Conservation (phyloP, 1,284 basidiomycete genomes). For the Irpex sp. region DNA sequence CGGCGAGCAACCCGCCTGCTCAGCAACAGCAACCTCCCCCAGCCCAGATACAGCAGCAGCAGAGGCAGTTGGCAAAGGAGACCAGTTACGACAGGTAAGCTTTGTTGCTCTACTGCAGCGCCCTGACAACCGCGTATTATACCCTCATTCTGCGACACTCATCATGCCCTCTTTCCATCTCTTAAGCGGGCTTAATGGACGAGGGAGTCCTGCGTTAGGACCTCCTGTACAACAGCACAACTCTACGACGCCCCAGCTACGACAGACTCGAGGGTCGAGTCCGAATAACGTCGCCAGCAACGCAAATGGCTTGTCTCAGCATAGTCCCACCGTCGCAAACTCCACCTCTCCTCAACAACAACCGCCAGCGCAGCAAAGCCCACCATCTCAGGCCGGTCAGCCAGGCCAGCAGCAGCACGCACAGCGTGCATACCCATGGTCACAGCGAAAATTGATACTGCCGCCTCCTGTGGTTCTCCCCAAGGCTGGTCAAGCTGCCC, state of each 20-base stretch:
- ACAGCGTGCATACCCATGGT: constrained; percentile 76
- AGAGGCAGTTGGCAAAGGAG: constrained; percentile 29
- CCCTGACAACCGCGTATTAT: constrained; percentile 10
- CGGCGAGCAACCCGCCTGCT: constrained; percentile 52
- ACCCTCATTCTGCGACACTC: constrained; percentile 8
- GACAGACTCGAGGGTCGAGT: constrained; percentile 17
- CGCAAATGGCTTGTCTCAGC: constrained; percentile 12
- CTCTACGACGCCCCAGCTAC: constrained; percentile 21
- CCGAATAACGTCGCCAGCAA: constrained; percentile 15
- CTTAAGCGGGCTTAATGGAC: constrained; percentile 28
- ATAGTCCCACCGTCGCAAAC: constrained; percentile 19
- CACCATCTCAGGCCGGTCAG: constrained; percentile 23
- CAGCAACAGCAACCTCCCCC: constrained; percentile 35
- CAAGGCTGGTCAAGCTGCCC: constrained; percentile 56
- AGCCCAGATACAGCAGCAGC: constrained; percentile 25
- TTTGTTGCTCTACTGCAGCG: constrained; percentile 5
- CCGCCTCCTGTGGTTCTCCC: constrained; percentile 60
- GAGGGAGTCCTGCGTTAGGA: constrained; percentile 27
- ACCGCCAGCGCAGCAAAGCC: constrained; percentile 25
- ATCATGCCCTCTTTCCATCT: constrained; percentile 16
- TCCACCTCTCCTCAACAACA: constrained; percentile 26
- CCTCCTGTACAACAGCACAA: constrained; percentile 20
- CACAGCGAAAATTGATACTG: constrained; percentile 63
- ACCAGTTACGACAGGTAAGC: constrained; percentile 30
- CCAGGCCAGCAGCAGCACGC: constrained; percentile 25